Evolutionary conservation across 2,329 filamentous ascomycete species (phyloP).

Genomic region (Hypomyces rosellus): DNA sequence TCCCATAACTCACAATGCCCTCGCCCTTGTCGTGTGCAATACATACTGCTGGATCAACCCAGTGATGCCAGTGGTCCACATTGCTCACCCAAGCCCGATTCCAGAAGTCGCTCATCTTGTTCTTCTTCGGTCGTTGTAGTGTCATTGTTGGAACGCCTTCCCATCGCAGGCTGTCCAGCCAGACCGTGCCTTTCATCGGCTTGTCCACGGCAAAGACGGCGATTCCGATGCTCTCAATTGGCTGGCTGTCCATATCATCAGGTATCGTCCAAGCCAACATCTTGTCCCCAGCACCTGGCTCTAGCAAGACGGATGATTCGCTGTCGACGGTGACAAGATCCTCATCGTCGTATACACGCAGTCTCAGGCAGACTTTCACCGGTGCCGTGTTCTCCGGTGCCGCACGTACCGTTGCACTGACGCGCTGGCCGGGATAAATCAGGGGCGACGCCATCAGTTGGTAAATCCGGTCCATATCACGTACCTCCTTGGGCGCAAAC

Average conservation of each 20-base stretch:
- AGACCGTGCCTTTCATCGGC: slow-evolving; percentile 3
- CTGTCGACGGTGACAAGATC: slow-evolving; percentile 2
- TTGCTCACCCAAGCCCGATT: slow-evolving; percentile 9
- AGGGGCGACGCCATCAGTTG: slow-evolving; percentile 13
- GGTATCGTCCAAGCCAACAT: slow-evolving; percentile 6
- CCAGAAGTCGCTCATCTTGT: slow-evolving; percentile 7
- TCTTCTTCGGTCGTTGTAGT: background rate
- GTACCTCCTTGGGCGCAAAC: slow-evolving; percentile 11
- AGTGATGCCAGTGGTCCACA: slow-evolving; percentile 4
- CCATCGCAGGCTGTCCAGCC: slow-evolving; percentile 10
- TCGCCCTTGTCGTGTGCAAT: slow-evolving; percentile 13
- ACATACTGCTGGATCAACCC: background rate
- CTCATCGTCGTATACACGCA: slow-evolving; percentile 8
- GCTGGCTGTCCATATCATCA: slow-evolving; percentile 8
- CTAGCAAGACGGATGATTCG: background rate
- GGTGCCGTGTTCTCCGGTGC: background rate
- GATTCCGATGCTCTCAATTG: slow-evolving; percentile 10
- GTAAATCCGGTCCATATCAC: slow-evolving; percentile 5
- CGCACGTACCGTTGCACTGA: background rate
- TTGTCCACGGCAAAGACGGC: background rate
- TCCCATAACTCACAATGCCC: slow-evolving; percentile 26
- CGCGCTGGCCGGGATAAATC: slow-evolving; percentile 8
- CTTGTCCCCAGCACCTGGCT: background rate
- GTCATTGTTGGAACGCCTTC: slow-evolving; percentile 9
- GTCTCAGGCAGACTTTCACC: background rate